A percentile compares a stretch with the other conserved stretches of the same genome.
These are phyloP conservation scores for Magnusiomyces starmeri DNA, from an alignment of 1,139 yeast species.

Conservation along the genomic window DNA sequence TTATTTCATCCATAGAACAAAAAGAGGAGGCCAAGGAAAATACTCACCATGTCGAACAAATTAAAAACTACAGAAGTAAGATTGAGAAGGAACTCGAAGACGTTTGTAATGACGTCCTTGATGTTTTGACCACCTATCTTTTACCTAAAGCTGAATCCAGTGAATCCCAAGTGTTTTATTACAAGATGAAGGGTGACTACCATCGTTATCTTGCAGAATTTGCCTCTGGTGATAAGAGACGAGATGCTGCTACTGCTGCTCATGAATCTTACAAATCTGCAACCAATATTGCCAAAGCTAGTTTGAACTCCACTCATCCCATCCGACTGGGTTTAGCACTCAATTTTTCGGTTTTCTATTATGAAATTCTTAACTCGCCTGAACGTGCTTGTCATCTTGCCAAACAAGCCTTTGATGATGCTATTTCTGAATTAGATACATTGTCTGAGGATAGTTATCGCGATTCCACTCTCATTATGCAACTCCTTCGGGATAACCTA, in stretches of 20 bases:
- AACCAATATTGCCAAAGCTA: constrained; percentile 95
- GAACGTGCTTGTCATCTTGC: constrained; percentile 99
- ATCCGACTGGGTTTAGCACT: constrained; percentile 96
- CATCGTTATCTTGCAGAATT: constrained; percentile 99
- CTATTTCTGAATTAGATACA: constrained; percentile 97
- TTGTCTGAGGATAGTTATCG: constrained; percentile 96
- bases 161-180: constrained; percentile 96
- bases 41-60: constrained; percentile 78
- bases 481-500: constrained; percentile 95
- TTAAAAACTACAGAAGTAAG: constrained; percentile 92
- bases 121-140: constrained; percentile 80
- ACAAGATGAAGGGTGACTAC: constrained; percentile 99
- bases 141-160: constrained; percentile 95
- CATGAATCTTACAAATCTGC: constrained; percentile 95
- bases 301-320: constrained; percentile 98
- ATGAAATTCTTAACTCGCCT: constrained; percentile 96
- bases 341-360: constrained; percentile 96
- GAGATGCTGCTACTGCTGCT: constrained; percentile 89
- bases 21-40: constrained; percentile 95
- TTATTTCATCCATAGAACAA: constrained; percentile 95
- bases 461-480: constrained; percentile 98
- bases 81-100: constrained; percentile 90
- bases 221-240: constrained; percentile 87
- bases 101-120: constrained; percentile 89
- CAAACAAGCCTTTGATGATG: constrained; percentile 98